Percentiles rank a stretch among this genome's conserved stretches.
phyloP scores from a whole-genome alignment of 352 stramenopile genomes.

The Phytophthora pinifolia region DNA sequence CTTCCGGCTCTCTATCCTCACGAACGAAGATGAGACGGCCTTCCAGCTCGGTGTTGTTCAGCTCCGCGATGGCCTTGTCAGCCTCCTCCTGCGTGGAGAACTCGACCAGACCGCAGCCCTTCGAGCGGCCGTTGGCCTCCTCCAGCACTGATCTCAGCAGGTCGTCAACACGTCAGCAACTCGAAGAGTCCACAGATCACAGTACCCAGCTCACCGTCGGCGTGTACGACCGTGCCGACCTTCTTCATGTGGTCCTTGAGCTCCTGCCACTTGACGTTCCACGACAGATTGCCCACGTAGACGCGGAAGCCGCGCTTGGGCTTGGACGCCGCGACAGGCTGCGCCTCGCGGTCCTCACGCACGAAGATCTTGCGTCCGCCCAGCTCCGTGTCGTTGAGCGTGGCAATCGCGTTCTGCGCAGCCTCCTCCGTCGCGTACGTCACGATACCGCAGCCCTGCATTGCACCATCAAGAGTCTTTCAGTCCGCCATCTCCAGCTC shows the following conservation, averaged over 20 bases:
- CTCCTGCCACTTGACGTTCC: constrained; percentile 93
- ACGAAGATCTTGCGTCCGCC: constrained; percentile 94
- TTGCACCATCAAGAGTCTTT: constrained; percentile 7
- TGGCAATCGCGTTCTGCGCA: constrained; percentile 82
- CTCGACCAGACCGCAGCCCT: constrained; percentile 85
- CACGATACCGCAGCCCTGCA: constrained; percentile 93
- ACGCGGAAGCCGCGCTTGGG: constrained; percentile 61
- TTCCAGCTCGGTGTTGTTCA: constrained; percentile 93
- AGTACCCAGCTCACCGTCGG: constrained; percentile 45
- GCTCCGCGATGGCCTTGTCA: constrained; percentile 78
- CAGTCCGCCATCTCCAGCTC: not conserved
- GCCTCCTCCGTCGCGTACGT: constrained; percentile 87
- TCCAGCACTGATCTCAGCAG: constrained; percentile 52
- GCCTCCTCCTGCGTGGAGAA: constrained; percentile 75
- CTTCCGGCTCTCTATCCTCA: constrained; percentile 78
- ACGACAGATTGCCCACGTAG: constrained; percentile 92
- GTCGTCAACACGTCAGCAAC: not conserved
- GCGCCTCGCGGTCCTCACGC: constrained; percentile 90
- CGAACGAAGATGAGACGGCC: constrained; percentile 89
- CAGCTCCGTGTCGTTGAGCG: constrained; percentile 92
- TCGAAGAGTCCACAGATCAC: not conserved
- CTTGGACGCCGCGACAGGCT: constrained; percentile 19
- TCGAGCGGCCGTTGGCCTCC: constrained; percentile 88
- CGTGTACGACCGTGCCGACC: constrained; percentile 78
- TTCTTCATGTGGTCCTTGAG: constrained; percentile 96